Base-by-base conservation (phyloP, 2,329 filamentous ascomycete genomes). In the Talaromyces sp. region DNA sequence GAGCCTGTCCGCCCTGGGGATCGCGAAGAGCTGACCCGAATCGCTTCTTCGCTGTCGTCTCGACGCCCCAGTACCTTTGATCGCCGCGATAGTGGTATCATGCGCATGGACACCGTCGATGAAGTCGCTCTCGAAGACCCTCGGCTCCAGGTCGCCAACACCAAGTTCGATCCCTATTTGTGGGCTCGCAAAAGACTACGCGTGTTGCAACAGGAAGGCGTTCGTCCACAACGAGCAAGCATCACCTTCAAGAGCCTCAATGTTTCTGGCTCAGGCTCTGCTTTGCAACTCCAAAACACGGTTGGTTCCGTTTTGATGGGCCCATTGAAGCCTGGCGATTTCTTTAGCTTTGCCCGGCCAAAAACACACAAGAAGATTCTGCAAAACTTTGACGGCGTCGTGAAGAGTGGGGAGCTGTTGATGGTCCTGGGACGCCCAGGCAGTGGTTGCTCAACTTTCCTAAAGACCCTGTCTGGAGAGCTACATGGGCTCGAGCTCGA, bases 381-480 rank as follows among this genome's bases (percentile, higher is more conserved):
- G 25, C 78, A 76, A 51, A 75, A 80, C 59, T 85, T 85, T 63
- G 77, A 85, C 64, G 82, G 82, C 8, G 70, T 81, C 0, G 69
- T 86, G 57, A 80, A 79, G 61, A 78, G 75, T 60, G 71, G 76
- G 39, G 72, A 77, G 64, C 72, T 73, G 72, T 63, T 75, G 19
- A 64, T 78, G 65, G 67, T 80, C 63, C 69, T 79, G 11, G 61
- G 61, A 19, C 57, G 61, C 33, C 61, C 61, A n/a, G 61, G 61
- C n/a, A 72, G 57, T 36, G 61, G 77, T 52, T 96, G 92, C 74
- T 92, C 90, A 13, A 96, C 92, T 0, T 88, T 96, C 65, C 79
- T 96, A 62, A 96, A 96, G 80, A 90, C 90, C 0, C 83, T 96
- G 62, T 85, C 90, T 13, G 92, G 92, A 62, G 90, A 96, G 74